These are phyloP conservation scores for Amphibolis antarctica DNA, from an alignment of 106 monocot species.

Conservation along the genomic window DNA sequence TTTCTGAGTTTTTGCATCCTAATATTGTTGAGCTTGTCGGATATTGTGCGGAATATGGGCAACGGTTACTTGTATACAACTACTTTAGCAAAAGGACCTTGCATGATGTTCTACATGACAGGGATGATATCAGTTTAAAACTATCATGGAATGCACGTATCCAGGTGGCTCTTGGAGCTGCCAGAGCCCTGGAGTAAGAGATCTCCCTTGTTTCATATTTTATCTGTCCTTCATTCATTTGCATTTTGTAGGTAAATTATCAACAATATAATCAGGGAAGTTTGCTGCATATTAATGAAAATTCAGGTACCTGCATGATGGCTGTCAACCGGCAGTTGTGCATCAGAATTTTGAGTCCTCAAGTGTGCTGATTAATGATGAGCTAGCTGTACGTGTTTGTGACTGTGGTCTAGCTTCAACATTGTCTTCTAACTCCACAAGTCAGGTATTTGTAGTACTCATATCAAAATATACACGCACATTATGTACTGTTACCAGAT, in stretches of 20 bases:
- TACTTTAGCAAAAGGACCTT: conserved; percentile 59
- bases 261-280: neutral
- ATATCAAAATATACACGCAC: too few relatives aligned
- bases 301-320: conserved; percentile 84
- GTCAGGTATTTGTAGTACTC: conserved; percentile 43
- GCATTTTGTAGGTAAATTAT: neutral
- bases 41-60: conserved; percentile 88
- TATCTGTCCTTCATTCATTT: neutral
- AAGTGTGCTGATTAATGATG: conserved; percentile 59
- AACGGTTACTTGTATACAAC: conserved; percentile 71
- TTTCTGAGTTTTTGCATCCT: conserved; percentile 74
- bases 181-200: conserved; percentile 89
- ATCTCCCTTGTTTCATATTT: neutral
- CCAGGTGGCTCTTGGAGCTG: conserved; percentile 67
- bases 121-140: conserved; percentile 42
- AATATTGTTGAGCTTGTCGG: conserved; percentile 86
- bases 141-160: conserved; percentile 90
- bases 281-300: neutral
- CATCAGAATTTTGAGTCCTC: conserved; percentile 78
- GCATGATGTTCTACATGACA: conserved; percentile 64
- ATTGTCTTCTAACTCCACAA: conserved; percentile 42
- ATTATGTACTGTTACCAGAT: too few relatives aligned
- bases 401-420: conserved; percentile 81
- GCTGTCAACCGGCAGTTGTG: conserved; percentile 48
- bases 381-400: conserved; percentile 51